Evolutionary conservation across 176 grass and related monocot genomes (phyloP), one percentile per base, ranked within the genome.

Genomic region (Saccharum spontaneum): DNA sequence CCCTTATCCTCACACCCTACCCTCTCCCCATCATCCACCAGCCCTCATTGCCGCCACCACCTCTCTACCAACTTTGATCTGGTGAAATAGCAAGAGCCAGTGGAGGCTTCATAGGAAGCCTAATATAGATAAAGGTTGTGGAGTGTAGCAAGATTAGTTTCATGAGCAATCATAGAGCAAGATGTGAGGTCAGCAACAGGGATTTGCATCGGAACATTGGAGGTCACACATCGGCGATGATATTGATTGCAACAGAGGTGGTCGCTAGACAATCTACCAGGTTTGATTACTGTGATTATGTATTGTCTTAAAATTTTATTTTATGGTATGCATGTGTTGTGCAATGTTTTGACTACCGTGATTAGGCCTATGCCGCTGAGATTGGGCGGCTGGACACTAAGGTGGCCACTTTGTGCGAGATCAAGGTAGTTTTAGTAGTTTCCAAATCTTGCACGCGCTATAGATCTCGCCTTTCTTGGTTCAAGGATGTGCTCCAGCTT

Each of bases 341-440:
- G 28, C 5, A 18, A 4, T 38, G 18, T 14, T 13, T 6, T n/a
- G 12, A 22, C 1, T 50, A 36, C 1, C 8, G 0, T 5, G 49
- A 38, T 38, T 40, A 37, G 4, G 18, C 1, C 20, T 24, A 72
- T 12, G 50, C 39, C 2, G 0, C 0, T 23, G 22, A 23, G 52
- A 34, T 12, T 39, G n/a, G 5, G 20, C 5, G 0, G 0, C 0
- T 0, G 0, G 1, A 7, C 34, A 23, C 34, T 13, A 14, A 59
- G 34, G 18, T 15, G 75, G 0, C 3, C 1, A 64, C 22, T 79
- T 79, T 44, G 1, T 0, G 12, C 12, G 14, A 44, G 36, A 45
- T 79, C 4, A 10, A 64, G 3, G 4, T 65, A 28, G 7, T 43
- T 16, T 76, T 10, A 2, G 3, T 5, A 44, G 1, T 30, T 28